Evolutionary conservation across 371 early-diverging fungal species (phyloP).

Genomic region (Smittium mucronatum): DNA sequence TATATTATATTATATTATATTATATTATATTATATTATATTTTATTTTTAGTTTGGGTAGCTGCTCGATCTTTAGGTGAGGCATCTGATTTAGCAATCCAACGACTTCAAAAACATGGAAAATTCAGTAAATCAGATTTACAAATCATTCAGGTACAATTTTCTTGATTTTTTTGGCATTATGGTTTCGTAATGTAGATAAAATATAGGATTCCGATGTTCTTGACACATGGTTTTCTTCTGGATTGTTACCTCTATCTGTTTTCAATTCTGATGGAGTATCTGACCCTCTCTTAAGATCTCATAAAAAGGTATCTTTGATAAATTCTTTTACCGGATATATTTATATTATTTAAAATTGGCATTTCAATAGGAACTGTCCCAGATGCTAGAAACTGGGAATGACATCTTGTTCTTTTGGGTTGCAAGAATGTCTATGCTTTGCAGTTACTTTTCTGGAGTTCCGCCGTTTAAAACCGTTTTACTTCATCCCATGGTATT

Average conservation of each 20-base stretch:
- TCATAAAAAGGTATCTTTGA: background rate
- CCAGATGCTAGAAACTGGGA: constrained; percentile 92
- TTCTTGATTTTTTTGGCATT: background rate
- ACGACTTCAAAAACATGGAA: background rate
- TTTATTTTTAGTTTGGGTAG: constrained; percentile 48
- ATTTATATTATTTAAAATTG: too few species aligned
- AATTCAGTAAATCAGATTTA: background rate
- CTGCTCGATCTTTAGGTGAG: constrained; percentile 43
- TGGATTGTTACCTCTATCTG: constrained; percentile 92
- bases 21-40: background rate
- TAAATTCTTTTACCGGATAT: too few species aligned
- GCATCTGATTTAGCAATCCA: constrained; percentile 41
- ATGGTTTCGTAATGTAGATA: background rate
- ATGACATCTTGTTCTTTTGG: constrained; percentile 99
- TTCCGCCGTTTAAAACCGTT: constrained; percentile 76
- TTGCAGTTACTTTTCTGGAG: constrained; percentile 67
- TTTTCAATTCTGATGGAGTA: constrained; percentile 26
- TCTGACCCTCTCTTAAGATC: background rate
- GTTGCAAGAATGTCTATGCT: constrained; percentile 99
- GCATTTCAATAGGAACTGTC: constrained; percentile 25
- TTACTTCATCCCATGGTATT: constrained; percentile 64
- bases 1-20: background rate
- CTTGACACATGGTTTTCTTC: constrained; percentile 99
- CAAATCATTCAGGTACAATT: background rate
- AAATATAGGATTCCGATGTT: constrained; percentile 86